phyloP scores from a whole-genome alignment of 768 basidiomycete species.

The Hypsizygus marmoreus region DNA sequence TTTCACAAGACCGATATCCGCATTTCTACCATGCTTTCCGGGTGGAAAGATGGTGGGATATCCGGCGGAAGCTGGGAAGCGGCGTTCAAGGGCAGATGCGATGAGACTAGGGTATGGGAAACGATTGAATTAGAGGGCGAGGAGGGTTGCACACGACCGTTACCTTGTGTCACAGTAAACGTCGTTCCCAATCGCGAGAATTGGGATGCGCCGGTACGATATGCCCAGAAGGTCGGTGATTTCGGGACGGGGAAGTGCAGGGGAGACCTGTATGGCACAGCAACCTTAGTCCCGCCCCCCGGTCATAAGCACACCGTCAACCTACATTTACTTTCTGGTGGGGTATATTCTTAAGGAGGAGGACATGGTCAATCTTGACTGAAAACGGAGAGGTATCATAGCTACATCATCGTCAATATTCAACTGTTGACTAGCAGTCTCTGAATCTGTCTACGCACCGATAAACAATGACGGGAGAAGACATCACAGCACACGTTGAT shows the following conservation, averaged over 20 bases:
- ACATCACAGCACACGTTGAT: constrained; percentile 11
- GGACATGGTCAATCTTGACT: constrained; percentile 52
- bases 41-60: constrained; percentile 51
- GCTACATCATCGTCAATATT: constrained; percentile 23
- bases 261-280: constrained; percentile 40
- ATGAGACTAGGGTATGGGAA: constrained; percentile 40
- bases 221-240: constrained; percentile 54
- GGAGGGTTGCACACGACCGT: neutral
- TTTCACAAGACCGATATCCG: constrained; percentile 51
- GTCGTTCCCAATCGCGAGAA: constrained; percentile 62
- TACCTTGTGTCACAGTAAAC: constrained; percentile 59
- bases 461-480: constrained; percentile 43
- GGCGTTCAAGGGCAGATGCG: constrained; percentile 50
- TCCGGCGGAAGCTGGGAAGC: constrained; percentile 50
- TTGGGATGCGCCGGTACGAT: constrained; percentile 58
- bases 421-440: neutral
- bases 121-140: neutral
- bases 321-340: constrained; percentile 50
- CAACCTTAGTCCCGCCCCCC: neutral
- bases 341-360: constrained; percentile 50
- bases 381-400: constrained; percentile 56
- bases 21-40: constrained; percentile 38
- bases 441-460: constrained; percentile 33
- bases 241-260: constrained; percentile 56
- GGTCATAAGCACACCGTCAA: neutral